A percentile compares a stretch with the other conserved stretches of the same genome.
Conservation (phyloP, 345 rosid genomes). For the Eutrema yunnanense region DNA sequence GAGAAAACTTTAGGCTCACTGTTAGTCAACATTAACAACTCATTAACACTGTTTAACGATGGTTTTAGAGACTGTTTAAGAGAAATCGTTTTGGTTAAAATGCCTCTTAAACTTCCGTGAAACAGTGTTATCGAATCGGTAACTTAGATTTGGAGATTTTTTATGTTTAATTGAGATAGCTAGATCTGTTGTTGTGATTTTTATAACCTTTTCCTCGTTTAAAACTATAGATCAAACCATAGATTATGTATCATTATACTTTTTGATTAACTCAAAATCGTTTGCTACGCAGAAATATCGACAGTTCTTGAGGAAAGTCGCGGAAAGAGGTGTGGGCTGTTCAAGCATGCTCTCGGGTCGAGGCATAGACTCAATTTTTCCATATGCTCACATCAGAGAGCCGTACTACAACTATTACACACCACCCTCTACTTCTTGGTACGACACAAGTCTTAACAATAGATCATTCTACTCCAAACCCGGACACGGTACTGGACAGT, state of each 20-base stretch:
- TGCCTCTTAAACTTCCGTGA: neutral
- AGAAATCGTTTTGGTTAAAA: neutral
- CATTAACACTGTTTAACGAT: neutral
- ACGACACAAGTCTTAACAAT: conserved; percentile 5
- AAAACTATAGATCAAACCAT: neutral
- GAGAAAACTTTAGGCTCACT: neutral
- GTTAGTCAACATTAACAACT: neutral
- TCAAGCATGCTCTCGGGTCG: conserved; percentile 6
- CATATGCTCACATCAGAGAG: conserved; percentile 17
- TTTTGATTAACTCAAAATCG: neutral
- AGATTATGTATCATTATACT: neutral
- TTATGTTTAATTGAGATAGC: neutral
- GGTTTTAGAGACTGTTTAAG: neutral
- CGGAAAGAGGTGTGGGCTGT: conserved; percentile 20
- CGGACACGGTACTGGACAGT: conserved; percentile 18
- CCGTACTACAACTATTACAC: conserved; percentile 3
- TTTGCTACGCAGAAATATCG: conserved; percentile 56
- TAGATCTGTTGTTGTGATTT: neutral
- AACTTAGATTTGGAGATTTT: neutral
- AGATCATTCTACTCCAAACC: conserved; percentile 14
- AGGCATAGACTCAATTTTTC: conserved; percentile 29
- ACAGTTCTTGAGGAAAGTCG: conserved; percentile 44
- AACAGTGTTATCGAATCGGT: neutral
- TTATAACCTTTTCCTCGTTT: neutral
- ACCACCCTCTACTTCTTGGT: conserved; percentile 6